A percentile compares a stretch with the other conserved stretches of the same genome.
Conservation (phyloP, 2,329 filamentous ascomycete genomes). For the Pseudogymnoascus sp. region DNA sequence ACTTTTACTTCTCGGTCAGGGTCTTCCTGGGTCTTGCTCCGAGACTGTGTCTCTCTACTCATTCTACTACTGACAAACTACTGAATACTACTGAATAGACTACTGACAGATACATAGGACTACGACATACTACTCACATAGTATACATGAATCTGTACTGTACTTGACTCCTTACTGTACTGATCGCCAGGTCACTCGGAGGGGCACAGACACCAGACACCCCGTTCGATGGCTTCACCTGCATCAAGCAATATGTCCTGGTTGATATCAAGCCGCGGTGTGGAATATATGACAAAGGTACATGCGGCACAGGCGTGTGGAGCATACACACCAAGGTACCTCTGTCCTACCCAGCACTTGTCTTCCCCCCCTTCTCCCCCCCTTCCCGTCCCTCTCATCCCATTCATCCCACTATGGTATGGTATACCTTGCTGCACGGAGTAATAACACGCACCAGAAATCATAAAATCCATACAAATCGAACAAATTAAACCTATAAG, state of each 20-base stretch:
- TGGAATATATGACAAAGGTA: neutral
- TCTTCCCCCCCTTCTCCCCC: neutral
- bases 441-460: neutral
- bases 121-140: neutral
- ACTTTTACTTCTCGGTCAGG: neutral
- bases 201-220: neutral
- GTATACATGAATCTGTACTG: neutral
- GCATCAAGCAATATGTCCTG: slow-evolving; percentile 6
- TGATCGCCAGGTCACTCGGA: slow-evolving; percentile 1
- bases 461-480: neutral
- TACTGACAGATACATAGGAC: slow-evolving; percentile 3
- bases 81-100: slow-evolving; percentile 5
- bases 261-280: neutral
- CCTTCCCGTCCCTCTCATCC: neutral
- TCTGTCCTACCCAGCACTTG: neutral
- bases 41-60: neutral
- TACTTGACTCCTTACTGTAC: neutral
- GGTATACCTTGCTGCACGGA: neutral
- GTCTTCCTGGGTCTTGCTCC: neutral
- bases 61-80: slow-evolving; percentile 2
- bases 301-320: neutral
- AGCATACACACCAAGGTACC: slow-evolving; percentile 3
- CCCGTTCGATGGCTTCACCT: neutral
- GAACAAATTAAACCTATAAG: neutral
- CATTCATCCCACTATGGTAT: neutral